Conservation (phyloP, 1,284 basidiomycete species). For the Coniferiporia sulphurascens region DNA sequence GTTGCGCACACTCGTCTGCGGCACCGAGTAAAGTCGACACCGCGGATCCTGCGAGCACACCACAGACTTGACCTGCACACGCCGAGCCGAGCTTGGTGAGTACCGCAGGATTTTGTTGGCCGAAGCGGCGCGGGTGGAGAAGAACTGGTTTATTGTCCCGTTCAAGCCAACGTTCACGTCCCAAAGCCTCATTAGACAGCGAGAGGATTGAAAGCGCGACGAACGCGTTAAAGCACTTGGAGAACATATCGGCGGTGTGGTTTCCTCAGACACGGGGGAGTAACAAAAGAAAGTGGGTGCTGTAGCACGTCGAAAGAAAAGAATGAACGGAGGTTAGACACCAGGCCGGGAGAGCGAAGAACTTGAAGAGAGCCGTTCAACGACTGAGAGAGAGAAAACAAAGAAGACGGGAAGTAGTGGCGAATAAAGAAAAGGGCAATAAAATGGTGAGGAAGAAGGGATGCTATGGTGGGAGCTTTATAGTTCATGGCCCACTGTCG, state of each 20-base stretch:
- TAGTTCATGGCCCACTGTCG: conserved; percentile 12
- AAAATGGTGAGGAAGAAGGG: conserved; percentile 8
- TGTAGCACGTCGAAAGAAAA: conserved; percentile 27
- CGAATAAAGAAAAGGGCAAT: conserved; percentile 12
- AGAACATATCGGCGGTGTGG: conserved; percentile 38
- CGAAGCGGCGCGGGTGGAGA: conserved; percentile 50
- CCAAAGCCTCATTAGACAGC: conserved; percentile 36
- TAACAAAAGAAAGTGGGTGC: conserved; percentile 23
- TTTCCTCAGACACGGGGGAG: conserved; percentile 8
- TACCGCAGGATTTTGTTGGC: conserved; percentile 46
- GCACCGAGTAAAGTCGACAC: conserved; percentile 52
- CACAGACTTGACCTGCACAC: conserved; percentile 49
- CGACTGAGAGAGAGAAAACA: conserved; percentile 32
- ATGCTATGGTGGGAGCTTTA: conserved; percentile 9
- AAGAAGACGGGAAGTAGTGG: conserved; percentile 24
- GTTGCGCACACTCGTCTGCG: conserved; percentile 53
- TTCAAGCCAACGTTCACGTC: conserved; percentile 45
- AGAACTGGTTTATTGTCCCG: conserved; percentile 39
- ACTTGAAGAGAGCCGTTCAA: conserved; percentile 40
- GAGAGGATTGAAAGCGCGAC: conserved; percentile 37
- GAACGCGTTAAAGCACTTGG: conserved; percentile 35
- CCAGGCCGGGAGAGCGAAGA: conserved; percentile 40
- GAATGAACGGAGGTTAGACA: conserved; percentile 32
- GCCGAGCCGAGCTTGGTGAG: conserved; percentile 42
- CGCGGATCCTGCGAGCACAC: conserved; percentile 43